phyloP scores from a whole-genome alignment of 805 yeast species.

The Metschnikowia picachoensis region DNA sequence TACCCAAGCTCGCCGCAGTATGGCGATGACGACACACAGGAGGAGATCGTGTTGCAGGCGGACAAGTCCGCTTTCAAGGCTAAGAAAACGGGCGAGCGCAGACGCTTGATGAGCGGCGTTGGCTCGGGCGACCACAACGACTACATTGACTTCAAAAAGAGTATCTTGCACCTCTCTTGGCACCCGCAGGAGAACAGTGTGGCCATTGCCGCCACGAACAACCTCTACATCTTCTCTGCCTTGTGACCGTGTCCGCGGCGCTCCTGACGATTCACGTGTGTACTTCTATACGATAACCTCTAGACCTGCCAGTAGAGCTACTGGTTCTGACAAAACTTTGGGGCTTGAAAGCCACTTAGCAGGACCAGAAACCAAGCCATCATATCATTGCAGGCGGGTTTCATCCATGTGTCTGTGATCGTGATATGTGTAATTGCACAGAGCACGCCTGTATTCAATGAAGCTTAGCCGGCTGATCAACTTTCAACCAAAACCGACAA shows the following conservation, averaged over 20 bases:
- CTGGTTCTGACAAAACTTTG: too few relatives aligned
- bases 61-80: conserved; percentile 94
- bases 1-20: conserved; percentile 34
- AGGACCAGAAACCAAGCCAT: too few relatives aligned
- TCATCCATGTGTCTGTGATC: too few relatives aligned
- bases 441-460: too few relatives aligned
- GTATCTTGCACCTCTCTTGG: conserved; percentile 95
- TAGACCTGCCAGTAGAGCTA: background rate
- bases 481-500: too few relatives aligned
- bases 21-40: conserved; percentile 35
- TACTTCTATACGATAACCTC: background rate
- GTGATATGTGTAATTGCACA: too few relatives aligned
- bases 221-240: conserved; percentile 79
- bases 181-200: conserved; percentile 96
- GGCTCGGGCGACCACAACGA: conserved; percentile 58
- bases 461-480: too few relatives aligned
- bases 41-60: conserved; percentile 85
- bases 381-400: too few relatives aligned
- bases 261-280: background rate
- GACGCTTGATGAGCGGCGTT: conserved; percentile 48
- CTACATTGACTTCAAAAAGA: conserved; percentile 88
- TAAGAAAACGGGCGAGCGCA: conserved; percentile 53
- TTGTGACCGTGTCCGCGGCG: conserved; percentile 33
- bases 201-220: conserved; percentile 98
- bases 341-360: too few relatives aligned